Evolutionary conservation across 139 green algal genomes (phyloP).

Genomic region (Astrephomene gubernaculifera): DNA sequence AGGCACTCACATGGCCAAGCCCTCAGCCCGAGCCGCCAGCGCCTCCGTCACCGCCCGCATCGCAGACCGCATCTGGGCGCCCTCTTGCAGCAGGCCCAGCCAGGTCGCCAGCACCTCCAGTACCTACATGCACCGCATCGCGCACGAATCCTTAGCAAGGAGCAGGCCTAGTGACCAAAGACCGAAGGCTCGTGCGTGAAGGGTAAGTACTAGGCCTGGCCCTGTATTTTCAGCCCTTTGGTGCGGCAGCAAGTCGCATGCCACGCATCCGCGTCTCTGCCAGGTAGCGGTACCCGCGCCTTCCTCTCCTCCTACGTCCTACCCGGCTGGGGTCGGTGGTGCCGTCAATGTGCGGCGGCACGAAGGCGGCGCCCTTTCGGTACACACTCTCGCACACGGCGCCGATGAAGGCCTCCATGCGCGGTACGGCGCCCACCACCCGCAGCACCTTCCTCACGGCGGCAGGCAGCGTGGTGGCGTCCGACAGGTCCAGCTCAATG

Average conservation of each 20-base stretch:
- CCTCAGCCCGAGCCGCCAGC: slow-evolving; percentile 31
- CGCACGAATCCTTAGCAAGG: no score
- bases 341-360: slow-evolving; percentile 50
- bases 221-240: no score
- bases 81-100: slow-evolving; percentile 48
- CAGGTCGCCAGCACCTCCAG: slow-evolving; percentile 53
- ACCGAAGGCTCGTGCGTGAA: no score
- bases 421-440: slow-evolving; percentile 53
- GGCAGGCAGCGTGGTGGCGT: slow-evolving; percentile 64
- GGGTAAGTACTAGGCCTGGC: no score
- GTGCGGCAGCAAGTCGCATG: no score
- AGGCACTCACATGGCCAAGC: slow-evolving; percentile 9
- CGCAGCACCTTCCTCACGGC: slow-evolving; percentile 49
- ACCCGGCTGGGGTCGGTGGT: slow-evolving; percentile 41
- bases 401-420: slow-evolving; percentile 67
- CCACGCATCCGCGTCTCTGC: no score
- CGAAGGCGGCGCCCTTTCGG: slow-evolving; percentile 42
- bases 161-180: no score
- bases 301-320: no score
- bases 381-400: slow-evolving; percentile 63
- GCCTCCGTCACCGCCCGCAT: slow-evolving; percentile 40
- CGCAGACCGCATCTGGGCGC: slow-evolving; percentile 16
- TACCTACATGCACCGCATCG: no score
- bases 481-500: slow-evolving; percentile 75
- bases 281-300: no score